phyloP scores from a whole-genome alignment of 257 asterid species.

The Avicennia marina region DNA sequence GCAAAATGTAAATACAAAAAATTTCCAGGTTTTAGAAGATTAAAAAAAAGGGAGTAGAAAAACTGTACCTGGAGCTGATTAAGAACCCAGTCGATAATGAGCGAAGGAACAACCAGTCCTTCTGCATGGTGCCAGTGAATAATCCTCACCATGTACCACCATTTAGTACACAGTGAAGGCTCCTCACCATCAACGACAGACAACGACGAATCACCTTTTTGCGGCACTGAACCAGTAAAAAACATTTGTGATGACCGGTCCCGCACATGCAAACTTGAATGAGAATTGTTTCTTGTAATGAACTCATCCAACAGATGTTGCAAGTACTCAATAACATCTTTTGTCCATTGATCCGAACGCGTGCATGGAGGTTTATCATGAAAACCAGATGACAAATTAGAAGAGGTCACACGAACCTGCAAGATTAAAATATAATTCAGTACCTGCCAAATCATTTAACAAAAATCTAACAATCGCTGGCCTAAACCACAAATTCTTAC shows the following conservation, averaged over 20 bases:
- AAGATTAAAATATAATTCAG: slow-evolving; percentile 17
- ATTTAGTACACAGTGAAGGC: slow-evolving; percentile 86
- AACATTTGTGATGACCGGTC: slow-evolving; percentile 72
- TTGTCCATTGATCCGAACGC: slow-evolving; percentile 98
- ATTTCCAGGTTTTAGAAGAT: slow-evolving; percentile 6
- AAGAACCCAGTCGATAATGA: slow-evolving; percentile 94
- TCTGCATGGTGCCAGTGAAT: slow-evolving; percentile 96
- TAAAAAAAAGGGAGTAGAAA: background rate
- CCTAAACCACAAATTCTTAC: slow-evolving; percentile 37
- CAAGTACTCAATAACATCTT: slow-evolving; percentile 89
- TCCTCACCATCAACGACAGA: slow-evolving; percentile 56
- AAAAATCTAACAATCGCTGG: background rate
- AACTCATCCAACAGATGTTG: slow-evolving; percentile 88
- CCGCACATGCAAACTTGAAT: slow-evolving; percentile 48
- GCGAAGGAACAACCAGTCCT: slow-evolving; percentile 85
- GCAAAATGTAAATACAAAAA: background rate
- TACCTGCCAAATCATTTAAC: background rate
- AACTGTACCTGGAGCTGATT: slow-evolving; percentile 91
- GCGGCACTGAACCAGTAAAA: slow-evolving; percentile 62
- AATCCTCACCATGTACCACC: slow-evolving; percentile 99
- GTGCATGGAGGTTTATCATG: slow-evolving; percentile 74
- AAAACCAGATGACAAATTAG: slow-evolving; percentile 63
- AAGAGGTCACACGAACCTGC: slow-evolving; percentile 77
- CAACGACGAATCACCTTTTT: slow-evolving; percentile 46
- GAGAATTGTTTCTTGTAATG: slow-evolving; percentile 57